These are phyloP conservation scores for Didymella arachidicola DNA, from an alignment of 2,329 filamentous ascomycete genomes.

Conservation along the genomic window DNA sequence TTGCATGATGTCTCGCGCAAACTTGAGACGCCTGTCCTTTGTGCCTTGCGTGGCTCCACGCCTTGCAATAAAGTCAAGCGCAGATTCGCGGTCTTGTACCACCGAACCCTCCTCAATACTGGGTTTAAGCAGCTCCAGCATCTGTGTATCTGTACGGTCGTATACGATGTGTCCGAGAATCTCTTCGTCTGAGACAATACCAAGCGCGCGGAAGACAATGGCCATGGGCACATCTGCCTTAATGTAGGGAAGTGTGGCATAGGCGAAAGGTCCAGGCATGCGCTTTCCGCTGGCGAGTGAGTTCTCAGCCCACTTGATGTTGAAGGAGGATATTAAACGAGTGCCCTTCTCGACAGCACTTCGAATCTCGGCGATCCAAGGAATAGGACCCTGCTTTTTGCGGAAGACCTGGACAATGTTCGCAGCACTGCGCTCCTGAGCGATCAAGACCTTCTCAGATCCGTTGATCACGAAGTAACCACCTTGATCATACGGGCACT, in stretches of 20 bases:
- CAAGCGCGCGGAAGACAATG: constrained; percentile 93
- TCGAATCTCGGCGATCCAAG: constrained; percentile 93
- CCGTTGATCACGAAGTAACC: constrained; percentile 99
- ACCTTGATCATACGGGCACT: constrained; percentile 97
- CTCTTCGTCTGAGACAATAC: constrained; percentile 96
- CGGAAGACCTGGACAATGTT: constrained; percentile 99
- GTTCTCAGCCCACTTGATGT: constrained; percentile 88
- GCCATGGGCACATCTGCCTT: constrained; percentile 93
- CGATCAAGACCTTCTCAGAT: constrained; percentile 97
- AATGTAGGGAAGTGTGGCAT: constrained; percentile 90
- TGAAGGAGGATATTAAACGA: constrained; percentile 88
- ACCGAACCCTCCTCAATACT: constrained; percentile 97
- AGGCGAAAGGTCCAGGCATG: constrained; percentile 85
- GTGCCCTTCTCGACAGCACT: constrained; percentile 97
- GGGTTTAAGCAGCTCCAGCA: constrained; percentile 96
- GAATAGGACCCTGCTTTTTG: constrained; percentile 93
- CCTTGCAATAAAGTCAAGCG: constrained; percentile 94
- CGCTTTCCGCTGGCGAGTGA: constrained; percentile 79
- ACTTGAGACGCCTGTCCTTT: constrained; percentile 88
- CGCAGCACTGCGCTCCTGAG: constrained; percentile 94
- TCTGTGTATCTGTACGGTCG: constrained; percentile 91
- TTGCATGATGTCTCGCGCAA: constrained; percentile 92
- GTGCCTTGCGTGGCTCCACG: constrained; percentile 79
- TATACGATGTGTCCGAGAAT: constrained; percentile 98
- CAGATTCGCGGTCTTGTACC: constrained; percentile 93